Evolutionary conservation across 805 yeast species (phyloP).

Genomic region (Ogataea paradorogensis): DNA sequence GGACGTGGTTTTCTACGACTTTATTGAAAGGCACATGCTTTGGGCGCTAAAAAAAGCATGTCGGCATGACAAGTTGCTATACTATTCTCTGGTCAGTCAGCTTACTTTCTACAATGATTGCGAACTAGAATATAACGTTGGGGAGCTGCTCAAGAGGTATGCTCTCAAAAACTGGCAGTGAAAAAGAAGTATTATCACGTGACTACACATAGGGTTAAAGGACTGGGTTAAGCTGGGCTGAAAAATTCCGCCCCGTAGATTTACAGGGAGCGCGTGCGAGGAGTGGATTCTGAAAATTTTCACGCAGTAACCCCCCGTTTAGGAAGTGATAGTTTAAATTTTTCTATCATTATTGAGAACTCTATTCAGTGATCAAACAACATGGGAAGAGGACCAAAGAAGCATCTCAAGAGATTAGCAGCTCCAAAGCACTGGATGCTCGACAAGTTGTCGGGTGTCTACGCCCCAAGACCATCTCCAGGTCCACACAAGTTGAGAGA

Average conservation of each 20-base stretch:
- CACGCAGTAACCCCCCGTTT: constrained; percentile 12
- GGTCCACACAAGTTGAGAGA: constrained; percentile 99
- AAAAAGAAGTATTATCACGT: neutral
- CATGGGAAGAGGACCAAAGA: constrained; percentile 90
- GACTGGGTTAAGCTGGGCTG: constrained; percentile 4
- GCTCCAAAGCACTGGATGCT: constrained; percentile 99
- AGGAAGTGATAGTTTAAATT: constrained; percentile 9
- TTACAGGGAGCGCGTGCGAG: constrained; percentile 7
- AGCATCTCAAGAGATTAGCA: constrained; percentile 99
- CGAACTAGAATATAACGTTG: constrained; percentile 39
- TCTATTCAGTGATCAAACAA: constrained; percentile 31
- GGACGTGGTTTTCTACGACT: constrained; percentile 78
- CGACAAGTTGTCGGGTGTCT: constrained; percentile 99
- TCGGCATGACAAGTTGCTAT: constrained; percentile 11
- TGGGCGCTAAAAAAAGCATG: constrained; percentile 27
- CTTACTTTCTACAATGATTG: constrained; percentile 31
- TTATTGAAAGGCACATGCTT: constrained; percentile 44
- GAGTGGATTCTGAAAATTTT: constrained; percentile 12
- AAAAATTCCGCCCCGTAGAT: constrained; percentile 2
- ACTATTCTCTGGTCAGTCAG: constrained; percentile 12
- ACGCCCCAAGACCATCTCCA: constrained; percentile 99
- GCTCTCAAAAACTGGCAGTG: constrained; percentile 35
- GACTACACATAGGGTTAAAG: constrained; percentile 1
- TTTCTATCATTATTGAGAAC: constrained; percentile 12
- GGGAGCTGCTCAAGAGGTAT: constrained; percentile 42